Conservation (phyloP, 805 yeast species). For the Starmerella powellii region DNA sequence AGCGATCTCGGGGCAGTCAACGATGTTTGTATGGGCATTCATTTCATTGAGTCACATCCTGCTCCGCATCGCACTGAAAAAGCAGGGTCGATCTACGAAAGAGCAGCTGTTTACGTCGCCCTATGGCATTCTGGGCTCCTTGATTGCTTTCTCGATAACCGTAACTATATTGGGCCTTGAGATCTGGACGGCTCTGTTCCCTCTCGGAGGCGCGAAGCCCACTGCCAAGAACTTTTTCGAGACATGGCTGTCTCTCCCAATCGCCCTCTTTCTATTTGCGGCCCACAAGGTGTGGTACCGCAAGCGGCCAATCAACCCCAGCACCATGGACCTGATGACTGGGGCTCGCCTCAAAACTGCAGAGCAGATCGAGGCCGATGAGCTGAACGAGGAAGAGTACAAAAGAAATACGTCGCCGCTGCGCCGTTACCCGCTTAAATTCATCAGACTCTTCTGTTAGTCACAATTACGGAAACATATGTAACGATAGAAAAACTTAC, state of each 20-base stretch:
- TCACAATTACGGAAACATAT: not conserved
- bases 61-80: conserved; percentile 48
- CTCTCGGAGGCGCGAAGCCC: conserved; percentile 38
- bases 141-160: conserved; percentile 47
- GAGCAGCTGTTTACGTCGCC: conserved; percentile 60
- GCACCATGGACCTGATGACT: conserved; percentile 14
- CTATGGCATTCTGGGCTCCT: conserved; percentile 58
- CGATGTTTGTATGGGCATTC: conserved; percentile 68
- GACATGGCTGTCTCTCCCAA: conserved; percentile 40
- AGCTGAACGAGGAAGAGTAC: not conserved
- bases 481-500: not conserved
- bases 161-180: conserved; percentile 56
- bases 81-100: conserved; percentile 55
- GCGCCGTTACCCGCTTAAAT: not conserved
- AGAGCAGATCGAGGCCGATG: conserved; percentile 10
- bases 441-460: conserved; percentile 1
- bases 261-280: conserved; percentile 14
- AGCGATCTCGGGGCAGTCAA: conserved; percentile 61
- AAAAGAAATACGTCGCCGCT: not conserved
- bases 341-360: conserved; percentile 16
- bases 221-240: conserved; percentile 36
- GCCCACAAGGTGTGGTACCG: conserved; percentile 18
- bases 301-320: conserved; percentile 5
- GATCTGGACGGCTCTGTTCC: conserved; percentile 73
- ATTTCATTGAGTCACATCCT: conserved; percentile 56